These are phyloP conservation scores for Herpetomonas muscarum DNA, from an alignment of 208 protist species.

Conservation along the genomic window DNA sequence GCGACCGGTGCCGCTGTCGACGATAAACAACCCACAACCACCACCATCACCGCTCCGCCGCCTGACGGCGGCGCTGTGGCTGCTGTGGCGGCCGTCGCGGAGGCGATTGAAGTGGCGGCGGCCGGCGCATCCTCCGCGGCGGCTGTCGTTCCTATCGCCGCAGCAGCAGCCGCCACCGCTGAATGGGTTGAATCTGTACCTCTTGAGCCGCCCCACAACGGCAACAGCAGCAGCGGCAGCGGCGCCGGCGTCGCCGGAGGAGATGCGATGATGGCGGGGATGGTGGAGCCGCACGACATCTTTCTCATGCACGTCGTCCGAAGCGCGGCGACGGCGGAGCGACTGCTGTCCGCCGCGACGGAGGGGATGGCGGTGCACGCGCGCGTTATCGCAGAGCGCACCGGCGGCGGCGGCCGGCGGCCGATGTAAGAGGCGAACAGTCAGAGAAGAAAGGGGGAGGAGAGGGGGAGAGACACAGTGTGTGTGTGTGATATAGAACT, in stretches of 20 bases:
- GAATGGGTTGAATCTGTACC: no score
- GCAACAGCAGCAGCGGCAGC: slow-evolving; percentile 10
- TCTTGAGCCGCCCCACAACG: slow-evolving; percentile 4
- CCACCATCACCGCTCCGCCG: no score
- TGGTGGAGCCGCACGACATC: slow-evolving; percentile 39
- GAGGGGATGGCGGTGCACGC: slow-evolving; percentile 35
- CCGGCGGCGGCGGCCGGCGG: background rate
- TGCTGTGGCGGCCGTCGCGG: no score
- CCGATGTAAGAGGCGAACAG: background rate
- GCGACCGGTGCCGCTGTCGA: no score
- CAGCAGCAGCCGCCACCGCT: no score
- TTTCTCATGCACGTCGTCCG: slow-evolving; percentile 25
- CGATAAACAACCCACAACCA: no score
- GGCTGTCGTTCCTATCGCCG: no score
- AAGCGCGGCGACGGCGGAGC: slow-evolving; percentile 18
- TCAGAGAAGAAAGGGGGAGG: slow-evolving; percentile 8
- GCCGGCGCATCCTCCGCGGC: no score
- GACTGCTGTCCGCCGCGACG: slow-evolving; percentile 27
- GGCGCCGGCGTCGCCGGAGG: background rate
- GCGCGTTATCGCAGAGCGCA: slow-evolving; percentile 12
- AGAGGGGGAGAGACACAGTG: slow-evolving; percentile 2
- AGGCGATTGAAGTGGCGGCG: no score
- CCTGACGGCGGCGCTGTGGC: no score
- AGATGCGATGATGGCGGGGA: slow-evolving; percentile 7
- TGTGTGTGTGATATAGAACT: slow-evolving; percentile 2